Conservation (phyloP, 306 rosid species). For the Rubus idaeus region DNA sequence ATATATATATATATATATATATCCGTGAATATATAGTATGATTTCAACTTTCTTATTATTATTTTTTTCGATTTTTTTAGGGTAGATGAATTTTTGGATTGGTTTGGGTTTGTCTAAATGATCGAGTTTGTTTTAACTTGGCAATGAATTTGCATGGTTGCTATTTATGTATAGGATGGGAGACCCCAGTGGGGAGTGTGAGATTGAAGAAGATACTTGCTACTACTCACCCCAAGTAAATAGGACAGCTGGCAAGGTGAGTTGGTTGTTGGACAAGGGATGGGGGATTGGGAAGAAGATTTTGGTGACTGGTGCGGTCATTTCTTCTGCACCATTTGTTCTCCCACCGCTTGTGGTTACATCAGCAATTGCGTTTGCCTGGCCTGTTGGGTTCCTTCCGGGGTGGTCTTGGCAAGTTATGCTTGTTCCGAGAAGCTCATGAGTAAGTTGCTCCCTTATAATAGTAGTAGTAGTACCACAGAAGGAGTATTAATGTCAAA, state of each 20-base stretch:
- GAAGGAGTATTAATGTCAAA: neutral
- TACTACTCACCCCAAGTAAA: neutral
- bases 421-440: conserved; percentile 53
- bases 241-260: conserved; percentile 21
- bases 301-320: conserved; percentile 50
- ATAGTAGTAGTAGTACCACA: conserved; percentile 14
- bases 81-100: neutral
- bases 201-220: conserved; percentile 24
- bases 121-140: neutral
- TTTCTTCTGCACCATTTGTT: conserved; percentile 60
- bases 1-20: neutral
- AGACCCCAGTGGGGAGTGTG: conserved; percentile 45
- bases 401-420: conserved; percentile 55
- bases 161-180: conserved; percentile 43
- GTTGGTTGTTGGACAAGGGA: conserved; percentile 42
- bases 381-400: conserved; percentile 64
- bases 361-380: conserved; percentile 68
- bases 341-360: conserved; percentile 65
- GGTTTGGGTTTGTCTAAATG: no score
- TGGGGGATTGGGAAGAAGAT: conserved; percentile 53
- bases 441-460: conserved; percentile 57
- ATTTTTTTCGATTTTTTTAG: neutral
- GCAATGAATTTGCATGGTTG: neutral
- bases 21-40: neutral
- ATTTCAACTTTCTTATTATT: no score